Conservation (phyloP, 441 rosid genomes). For the Pelargonium cotyledonis region DNA sequence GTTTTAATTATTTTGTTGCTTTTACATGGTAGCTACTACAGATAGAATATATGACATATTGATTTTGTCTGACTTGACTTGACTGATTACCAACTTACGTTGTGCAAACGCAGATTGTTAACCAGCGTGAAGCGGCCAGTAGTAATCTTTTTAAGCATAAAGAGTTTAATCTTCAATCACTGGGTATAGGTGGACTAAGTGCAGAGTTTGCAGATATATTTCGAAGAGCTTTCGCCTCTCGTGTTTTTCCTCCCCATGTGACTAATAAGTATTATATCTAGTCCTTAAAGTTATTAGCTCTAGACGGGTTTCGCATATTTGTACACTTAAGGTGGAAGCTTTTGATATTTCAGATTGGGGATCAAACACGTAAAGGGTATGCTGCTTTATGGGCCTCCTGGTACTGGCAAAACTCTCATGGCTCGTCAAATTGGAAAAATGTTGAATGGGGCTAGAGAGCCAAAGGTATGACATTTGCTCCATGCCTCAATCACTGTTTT, state of each 20-base stretch:
- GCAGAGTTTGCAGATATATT: conserved; percentile 95
- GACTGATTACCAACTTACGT: conserved; percentile 16
- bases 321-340: conserved; percentile 21
- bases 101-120: conserved; percentile 55
- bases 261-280: conserved; percentile 57
- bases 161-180: conserved; percentile 86
- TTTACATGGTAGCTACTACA: neutral
- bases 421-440: conserved; percentile 99
- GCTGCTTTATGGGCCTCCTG: conserved; percentile 97
- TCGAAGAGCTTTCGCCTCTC: conserved; percentile 97
- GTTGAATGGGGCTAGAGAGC: conserved; percentile 86
- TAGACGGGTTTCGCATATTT: conserved; percentile 11
- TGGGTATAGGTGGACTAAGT: conserved; percentile 96
- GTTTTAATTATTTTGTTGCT: neutral
- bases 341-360: conserved; percentile 67
- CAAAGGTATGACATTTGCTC: conserved; percentile 55
- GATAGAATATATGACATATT: neutral
- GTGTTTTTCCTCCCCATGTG: conserved; percentile 88
- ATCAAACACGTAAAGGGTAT: conserved; percentile 98
- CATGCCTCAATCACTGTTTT: neutral
- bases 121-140: conserved; percentile 98
- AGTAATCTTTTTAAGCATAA: conserved; percentile 89
- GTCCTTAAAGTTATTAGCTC: conserved; percentile 19
- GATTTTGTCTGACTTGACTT: neutral
- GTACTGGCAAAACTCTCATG: conserved; percentile 96